Conservation (phyloP, 2,329 filamentous ascomycete genomes). For the Colletotrichum sp. region DNA sequence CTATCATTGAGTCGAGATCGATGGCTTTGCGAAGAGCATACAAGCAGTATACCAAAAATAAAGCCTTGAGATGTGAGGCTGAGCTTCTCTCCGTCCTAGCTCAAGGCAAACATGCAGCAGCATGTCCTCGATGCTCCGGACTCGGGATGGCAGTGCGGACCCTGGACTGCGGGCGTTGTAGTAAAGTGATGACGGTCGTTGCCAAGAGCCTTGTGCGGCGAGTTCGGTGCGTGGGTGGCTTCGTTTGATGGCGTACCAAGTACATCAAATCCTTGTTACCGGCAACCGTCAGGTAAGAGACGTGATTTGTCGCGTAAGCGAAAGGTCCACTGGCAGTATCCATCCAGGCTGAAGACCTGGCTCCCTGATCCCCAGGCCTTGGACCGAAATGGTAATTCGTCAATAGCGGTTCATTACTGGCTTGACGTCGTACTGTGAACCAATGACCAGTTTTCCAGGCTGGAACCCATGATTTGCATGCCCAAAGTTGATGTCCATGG, state of each 20-base stretch:
- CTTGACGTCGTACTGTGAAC: background rate
- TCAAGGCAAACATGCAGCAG: background rate
- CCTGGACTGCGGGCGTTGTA: constrained; percentile 5
- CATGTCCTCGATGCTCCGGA: background rate
- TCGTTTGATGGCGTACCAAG: constrained; percentile 6
- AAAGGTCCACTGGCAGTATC: background rate
- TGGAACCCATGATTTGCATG: background rate
- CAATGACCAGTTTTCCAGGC: background rate
- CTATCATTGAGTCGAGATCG: background rate
- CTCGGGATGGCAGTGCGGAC: background rate
- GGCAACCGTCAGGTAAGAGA: background rate
- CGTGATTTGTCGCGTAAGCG: background rate
- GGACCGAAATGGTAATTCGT: background rate
- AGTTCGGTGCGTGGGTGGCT: background rate
- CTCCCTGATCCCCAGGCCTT: background rate
- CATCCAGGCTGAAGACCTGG: background rate
- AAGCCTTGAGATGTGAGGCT: background rate
- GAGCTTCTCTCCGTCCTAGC: background rate
- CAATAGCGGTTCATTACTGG: background rate
- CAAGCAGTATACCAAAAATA: background rate
- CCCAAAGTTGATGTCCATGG: background rate
- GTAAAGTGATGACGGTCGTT: constrained; percentile 2
- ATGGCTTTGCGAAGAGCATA: too few relatives aligned
- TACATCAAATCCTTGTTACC: background rate
- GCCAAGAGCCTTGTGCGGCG: background rate